These are phyloP conservation scores for Thymus mandschuricus DNA, from an alignment of 257 asterid genomes.

Conservation along the genomic window DNA sequence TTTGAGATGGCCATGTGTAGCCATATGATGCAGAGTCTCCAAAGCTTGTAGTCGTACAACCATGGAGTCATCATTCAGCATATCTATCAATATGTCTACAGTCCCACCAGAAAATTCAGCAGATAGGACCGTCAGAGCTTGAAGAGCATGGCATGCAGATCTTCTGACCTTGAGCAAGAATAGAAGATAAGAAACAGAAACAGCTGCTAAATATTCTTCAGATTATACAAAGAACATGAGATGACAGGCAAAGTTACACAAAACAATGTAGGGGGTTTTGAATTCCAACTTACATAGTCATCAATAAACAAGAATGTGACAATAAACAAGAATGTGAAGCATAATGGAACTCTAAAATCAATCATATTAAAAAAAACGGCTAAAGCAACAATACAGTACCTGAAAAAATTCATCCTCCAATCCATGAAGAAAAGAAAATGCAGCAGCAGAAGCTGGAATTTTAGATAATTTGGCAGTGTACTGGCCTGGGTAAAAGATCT, in stretches of 20 bases:
- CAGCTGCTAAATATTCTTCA: slow-evolving; percentile 32
- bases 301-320: slow-evolving; percentile 15
- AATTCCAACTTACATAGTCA: neutral
- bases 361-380: slow-evolving; percentile 23
- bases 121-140: slow-evolving; percentile 52
- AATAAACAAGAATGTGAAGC: slow-evolving; percentile 16
- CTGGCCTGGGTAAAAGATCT: slow-evolving; percentile 63
- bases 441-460: slow-evolving; percentile 75
- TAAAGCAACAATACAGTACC: slow-evolving; percentile 45
- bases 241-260: slow-evolving; percentile 1
- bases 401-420: slow-evolving; percentile 88
- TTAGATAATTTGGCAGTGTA: slow-evolving; percentile 52
- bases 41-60: slow-evolving; percentile 76
- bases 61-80: slow-evolving; percentile 76
- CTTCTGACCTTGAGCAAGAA: slow-evolving; percentile 74
- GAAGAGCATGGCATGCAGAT: slow-evolving; percentile 86
- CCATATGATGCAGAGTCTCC: slow-evolving; percentile 69
- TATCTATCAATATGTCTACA: slow-evolving; percentile 60
- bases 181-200: slow-evolving; percentile 26
- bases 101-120: slow-evolving; percentile 68
- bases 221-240: slow-evolving; percentile 2
- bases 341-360: slow-evolving; percentile 8
- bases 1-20: slow-evolving; percentile 50
- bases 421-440: slow-evolving; percentile 81
- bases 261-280: neutral